A percentile compares a stretch with the other conserved stretches of the same genome.
These are phyloP conservation scores for barrel medic (Medicago truncatula) DNA, from an alignment of 306 rosid genomes.

Conservation along the genomic window MtrunA17r5.0-ANR NC_053046.1:31756501-31757000, in stretches of 20 bases:
- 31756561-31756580: conserved; percentile 51
- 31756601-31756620: conserved; percentile 47
- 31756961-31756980: conserved; percentile 16
- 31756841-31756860: conserved; percentile 42
- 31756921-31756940: too few relatives aligned
- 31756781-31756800: conserved; percentile 63
- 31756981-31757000: conserved; percentile 63
- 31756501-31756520: conserved; percentile 50
- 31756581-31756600: conserved; percentile 50
- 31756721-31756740: conserved; percentile 84
- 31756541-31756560: conserved; percentile 47
- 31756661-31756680: conserved; percentile 58
- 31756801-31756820: conserved; percentile 55
- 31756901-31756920: too few relatives aligned
- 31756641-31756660: conserved; percentile 46
- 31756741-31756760: conserved; percentile 66
- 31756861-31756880: conserved; percentile 34
- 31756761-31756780: conserved; percentile 63
- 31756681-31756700: conserved; percentile 74
- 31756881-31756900: too few relatives aligned
- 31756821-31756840: conserved; percentile 39
- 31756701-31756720: conserved; percentile 72
- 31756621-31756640: conserved; percentile 49
- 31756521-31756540: conserved; percentile 48
- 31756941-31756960: too few relatives aligned